A percentile compares a stretch with the other conserved stretches of the same genome.
Evolutionary conservation across 176 grass and related monocot genomes (phyloP).

Genomic region (Avena insularis): DNA sequence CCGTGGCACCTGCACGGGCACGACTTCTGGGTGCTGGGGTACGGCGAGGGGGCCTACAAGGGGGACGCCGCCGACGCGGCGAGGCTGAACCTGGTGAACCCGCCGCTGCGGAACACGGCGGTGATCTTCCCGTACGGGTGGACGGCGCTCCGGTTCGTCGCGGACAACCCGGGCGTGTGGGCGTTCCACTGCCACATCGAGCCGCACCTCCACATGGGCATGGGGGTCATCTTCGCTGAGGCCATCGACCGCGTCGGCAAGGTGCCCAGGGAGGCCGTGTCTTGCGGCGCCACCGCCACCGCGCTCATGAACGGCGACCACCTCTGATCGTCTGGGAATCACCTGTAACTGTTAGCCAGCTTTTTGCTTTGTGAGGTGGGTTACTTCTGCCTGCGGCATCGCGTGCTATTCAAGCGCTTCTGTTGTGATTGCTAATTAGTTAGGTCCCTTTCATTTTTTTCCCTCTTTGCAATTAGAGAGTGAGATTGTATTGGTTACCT

Average conservation of each 20-base stretch:
- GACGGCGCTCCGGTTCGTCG: slow-evolving; percentile 69
- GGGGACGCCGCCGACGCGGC: slow-evolving; percentile 32
- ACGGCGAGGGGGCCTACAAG: slow-evolving; percentile 58
- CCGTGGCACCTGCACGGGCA: slow-evolving; percentile 91
- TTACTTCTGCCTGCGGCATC: not conserved
- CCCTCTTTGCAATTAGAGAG: not conserved
- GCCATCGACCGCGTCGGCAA: slow-evolving; percentile 54
- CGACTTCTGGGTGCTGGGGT: slow-evolving; percentile 93
- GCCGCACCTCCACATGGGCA: slow-evolving; percentile 81
- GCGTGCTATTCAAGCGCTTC: not conserved
- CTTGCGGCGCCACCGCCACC: slow-evolving; percentile 66
- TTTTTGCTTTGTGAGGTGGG: not conserved
- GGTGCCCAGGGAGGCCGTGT: slow-evolving; percentile 66
- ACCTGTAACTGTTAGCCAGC: not conserved
- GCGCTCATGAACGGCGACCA: slow-evolving; percentile 57
- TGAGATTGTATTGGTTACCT: not conserved
- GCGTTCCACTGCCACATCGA: slow-evolving; percentile 97
- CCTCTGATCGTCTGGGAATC: slow-evolving; percentile 14
- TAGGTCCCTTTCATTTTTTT: not conserved
- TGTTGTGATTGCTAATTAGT: not conserved
- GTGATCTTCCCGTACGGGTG: slow-evolving; percentile 79
- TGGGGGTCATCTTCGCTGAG: slow-evolving; percentile 84
- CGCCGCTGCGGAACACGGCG: slow-evolving; percentile 82
- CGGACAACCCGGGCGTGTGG: slow-evolving; percentile 89
- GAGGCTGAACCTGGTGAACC: slow-evolving; percentile 59